These are phyloP conservation scores for Didymella exigua DNA, from an alignment of 2,329 filamentous ascomycete genomes.

Conservation along the genomic window DNA sequence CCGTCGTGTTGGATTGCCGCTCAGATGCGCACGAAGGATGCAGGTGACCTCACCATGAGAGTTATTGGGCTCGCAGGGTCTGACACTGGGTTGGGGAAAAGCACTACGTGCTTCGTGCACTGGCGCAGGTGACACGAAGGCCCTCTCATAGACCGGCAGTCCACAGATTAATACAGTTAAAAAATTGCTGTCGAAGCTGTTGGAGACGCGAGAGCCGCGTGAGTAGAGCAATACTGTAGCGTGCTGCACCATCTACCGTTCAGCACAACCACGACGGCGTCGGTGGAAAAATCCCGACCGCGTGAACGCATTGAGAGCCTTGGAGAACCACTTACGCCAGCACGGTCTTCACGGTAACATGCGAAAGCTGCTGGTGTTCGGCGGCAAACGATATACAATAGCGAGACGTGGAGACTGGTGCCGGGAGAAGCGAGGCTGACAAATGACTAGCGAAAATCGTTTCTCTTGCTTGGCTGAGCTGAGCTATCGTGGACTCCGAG, in stretches of 20 bases:
- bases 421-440: conserved; percentile 13
- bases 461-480: conserved; percentile 26
- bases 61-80: not conserved
- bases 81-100: not conserved
- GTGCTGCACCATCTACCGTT: conserved; percentile 2
- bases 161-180: not conserved
- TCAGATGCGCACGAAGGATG: conserved; percentile 6
- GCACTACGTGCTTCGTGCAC: not conserved
- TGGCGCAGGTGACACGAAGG: not conserved
- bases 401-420: conserved; percentile 8
- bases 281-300: conserved; percentile 8
- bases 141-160: not conserved
- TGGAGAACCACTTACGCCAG: not conserved
- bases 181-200: not conserved
- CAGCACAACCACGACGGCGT: not conserved
- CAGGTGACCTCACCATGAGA: conserved; percentile 6
- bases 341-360: conserved; percentile 12
- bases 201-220: conserved; percentile 6
- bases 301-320: conserved; percentile 4
- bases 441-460: conserved; percentile 10
- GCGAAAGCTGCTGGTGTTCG: conserved; percentile 6
- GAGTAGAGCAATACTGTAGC: conserved; percentile 4
- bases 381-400: conserved; percentile 5
- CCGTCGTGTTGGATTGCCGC: conserved; percentile 3
- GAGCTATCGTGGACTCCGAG: conserved; percentile 21